phyloP scores from a whole-genome alignment of 768 basidiomycete genomes.

The Gloeostereum incarnatum region DNA sequence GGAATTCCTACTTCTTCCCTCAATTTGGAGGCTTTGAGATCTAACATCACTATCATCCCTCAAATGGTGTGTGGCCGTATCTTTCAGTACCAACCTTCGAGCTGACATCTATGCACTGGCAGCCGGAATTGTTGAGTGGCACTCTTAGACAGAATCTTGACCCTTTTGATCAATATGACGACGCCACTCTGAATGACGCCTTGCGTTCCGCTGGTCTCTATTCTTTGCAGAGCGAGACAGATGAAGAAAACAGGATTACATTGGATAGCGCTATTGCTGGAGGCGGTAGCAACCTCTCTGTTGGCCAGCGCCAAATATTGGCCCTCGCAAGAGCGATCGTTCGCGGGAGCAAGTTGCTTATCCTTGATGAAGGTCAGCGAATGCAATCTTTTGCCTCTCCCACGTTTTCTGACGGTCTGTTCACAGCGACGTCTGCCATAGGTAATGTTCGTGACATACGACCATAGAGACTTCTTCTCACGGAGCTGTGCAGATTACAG shows the following conservation, averaged over 20 bases:
- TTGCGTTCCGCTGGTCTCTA: conserved; percentile 25
- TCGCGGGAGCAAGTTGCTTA: conserved; percentile 13
- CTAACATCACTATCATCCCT: conserved; percentile 52
- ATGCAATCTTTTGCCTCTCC: conserved; percentile 17
- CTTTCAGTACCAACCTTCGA: background rate
- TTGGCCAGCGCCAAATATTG: conserved; percentile 40
- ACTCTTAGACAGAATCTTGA: conserved; percentile 37
- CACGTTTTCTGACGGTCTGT: conserved; percentile 27
- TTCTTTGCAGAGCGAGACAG: conserved; percentile 22
- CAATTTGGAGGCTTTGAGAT: conserved; percentile 47
- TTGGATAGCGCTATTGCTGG: conserved; percentile 15
- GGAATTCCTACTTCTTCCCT: conserved; percentile 35
- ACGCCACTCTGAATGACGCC: conserved; percentile 26
- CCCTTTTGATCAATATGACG: conserved; percentile 36
- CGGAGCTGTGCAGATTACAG: conserved; percentile 44
- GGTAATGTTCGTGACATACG: conserved; percentile 19
- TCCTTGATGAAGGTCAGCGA: conserved; percentile 23
- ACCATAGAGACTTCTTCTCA: background rate
- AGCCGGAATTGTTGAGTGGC: conserved; percentile 29
- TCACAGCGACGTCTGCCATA: conserved; percentile 35
- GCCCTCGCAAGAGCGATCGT: conserved; percentile 35
- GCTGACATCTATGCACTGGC: background rate
- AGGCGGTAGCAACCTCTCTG: conserved; percentile 22
- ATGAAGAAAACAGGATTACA: conserved; percentile 13
- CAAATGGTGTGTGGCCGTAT: conserved; percentile 24